Evolutionary conservation across 2,329 filamentous ascomycete species (phyloP).

Genomic region (Akanthomyces dipterigenus): DNA sequence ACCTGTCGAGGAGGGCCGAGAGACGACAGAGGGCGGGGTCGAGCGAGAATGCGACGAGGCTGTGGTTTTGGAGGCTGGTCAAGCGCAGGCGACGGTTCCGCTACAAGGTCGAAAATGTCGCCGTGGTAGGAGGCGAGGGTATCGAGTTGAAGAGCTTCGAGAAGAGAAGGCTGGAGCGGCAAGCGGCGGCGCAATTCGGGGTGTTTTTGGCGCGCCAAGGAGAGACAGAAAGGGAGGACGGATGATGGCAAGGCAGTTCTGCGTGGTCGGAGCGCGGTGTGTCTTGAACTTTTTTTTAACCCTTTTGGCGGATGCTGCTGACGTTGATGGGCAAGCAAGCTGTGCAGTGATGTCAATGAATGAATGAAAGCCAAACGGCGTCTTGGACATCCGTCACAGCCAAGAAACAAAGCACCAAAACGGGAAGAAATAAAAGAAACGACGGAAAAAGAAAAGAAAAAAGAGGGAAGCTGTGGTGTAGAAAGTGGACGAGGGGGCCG

Average conservation of each 20-base stretch:
- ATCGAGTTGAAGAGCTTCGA: background rate
- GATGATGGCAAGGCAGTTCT: background rate
- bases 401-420: background rate
- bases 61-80: background rate
- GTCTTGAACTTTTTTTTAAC: background rate
- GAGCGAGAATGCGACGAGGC: background rate
- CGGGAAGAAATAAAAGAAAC: background rate
- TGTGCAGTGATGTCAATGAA: background rate
- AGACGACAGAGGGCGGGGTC: background rate
- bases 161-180: background rate
- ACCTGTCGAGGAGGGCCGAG: background rate
- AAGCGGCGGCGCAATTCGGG: background rate
- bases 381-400: background rate
- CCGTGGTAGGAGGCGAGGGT: background rate
- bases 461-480: background rate
- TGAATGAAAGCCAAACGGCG: background rate
- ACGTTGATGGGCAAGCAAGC: background rate
- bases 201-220: background rate
- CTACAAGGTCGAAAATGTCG: background rate
- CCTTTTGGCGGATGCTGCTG: background rate
- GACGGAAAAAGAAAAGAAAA: background rate
- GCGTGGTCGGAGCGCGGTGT: background rate
- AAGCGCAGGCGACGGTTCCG: background rate
- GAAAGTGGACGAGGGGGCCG: background rate
- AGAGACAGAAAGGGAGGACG: background rate